Conservation (phyloP, 2,329 filamentous ascomycete genomes). For the Nemania diffusa region DNA sequence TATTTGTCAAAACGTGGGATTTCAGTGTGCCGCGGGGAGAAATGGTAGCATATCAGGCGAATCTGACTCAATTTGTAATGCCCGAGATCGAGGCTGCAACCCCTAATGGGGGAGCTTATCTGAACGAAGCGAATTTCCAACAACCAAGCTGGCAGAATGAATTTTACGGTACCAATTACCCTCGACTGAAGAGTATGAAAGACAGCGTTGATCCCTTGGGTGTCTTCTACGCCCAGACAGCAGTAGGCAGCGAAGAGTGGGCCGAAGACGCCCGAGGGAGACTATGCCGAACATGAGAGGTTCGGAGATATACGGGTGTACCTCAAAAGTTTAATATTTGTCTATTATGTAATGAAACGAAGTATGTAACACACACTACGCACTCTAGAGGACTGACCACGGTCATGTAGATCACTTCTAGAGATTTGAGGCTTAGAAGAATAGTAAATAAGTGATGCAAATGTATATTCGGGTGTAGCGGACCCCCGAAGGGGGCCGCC, state of each 20-base stretch:
- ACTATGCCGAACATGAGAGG: no score
- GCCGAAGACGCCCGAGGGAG: not conserved
- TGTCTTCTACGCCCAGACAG: slow-evolving; percentile 59
- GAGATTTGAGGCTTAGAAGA: no score
- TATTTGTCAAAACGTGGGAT: slow-evolving; percentile 9
- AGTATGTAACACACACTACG: no score
- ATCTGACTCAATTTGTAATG: slow-evolving; percentile 34
- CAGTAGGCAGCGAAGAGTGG: slow-evolving; percentile 59
- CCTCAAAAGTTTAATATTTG: no score
- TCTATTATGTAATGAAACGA: no score
- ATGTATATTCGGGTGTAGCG: no score
- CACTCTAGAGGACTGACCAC: no score
- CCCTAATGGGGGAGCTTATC: slow-evolving; percentile 56
- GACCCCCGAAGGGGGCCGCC: no score
- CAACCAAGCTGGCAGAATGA: slow-evolving; percentile 56
- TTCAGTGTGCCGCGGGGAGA: not conserved
- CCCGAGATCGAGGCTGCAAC: slow-evolving; percentile 35
- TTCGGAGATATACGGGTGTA: no score
- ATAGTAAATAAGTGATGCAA: no score
- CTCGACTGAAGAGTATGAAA: slow-evolving; percentile 53
- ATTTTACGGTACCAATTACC: slow-evolving; percentile 61
- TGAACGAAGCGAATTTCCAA: slow-evolving; percentile 63
- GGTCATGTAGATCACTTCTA: no score
- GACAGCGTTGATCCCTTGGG: slow-evolving; percentile 57
- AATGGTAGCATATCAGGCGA: slow-evolving; percentile 21